Evolutionary conservation across 306 rosid species (phyloP).

Genomic region (Elaeagnus macrophylla): DNA sequence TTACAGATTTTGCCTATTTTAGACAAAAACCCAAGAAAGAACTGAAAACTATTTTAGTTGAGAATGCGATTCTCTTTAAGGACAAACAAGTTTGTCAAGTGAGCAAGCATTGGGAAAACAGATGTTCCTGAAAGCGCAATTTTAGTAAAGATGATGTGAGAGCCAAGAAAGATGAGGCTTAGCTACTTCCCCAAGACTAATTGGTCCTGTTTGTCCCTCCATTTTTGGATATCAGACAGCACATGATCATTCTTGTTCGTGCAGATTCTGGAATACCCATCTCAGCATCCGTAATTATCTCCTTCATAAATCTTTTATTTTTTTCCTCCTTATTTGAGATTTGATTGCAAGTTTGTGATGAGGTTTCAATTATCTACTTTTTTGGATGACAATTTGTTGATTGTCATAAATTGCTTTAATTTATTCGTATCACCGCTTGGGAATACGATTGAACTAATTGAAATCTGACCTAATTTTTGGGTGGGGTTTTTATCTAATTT

Average conservation of each 20-base stretch:
- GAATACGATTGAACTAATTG: not conserved
- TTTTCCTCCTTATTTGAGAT: not conserved
- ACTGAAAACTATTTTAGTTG: not conserved
- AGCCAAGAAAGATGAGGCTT: conserved; percentile 5
- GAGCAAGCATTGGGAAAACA: not conserved
- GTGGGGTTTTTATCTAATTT: conserved; percentile 1
- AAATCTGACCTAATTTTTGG: not conserved
- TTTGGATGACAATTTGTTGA: not conserved
- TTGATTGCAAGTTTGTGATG: not conserved
- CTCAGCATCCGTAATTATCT: conserved; percentile 5
- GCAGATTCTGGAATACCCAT: conserved; percentile 7
- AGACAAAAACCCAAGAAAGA: too few relatives aligned
- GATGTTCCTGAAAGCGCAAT: conserved; percentile 13
- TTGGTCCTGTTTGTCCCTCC: not conserved
- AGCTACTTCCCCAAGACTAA: not conserved
- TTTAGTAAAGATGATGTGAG: conserved; percentile 17
- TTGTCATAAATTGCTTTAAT: too few relatives aligned
- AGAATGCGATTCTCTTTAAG: too few relatives aligned
- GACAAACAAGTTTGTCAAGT: not conserved
- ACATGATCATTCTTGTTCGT: conserved; percentile 1
- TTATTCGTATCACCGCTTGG: conserved; percentile 4
- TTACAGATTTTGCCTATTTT: too few relatives aligned
- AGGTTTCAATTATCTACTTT: not conserved
- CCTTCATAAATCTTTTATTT: not conserved
- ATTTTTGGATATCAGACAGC: conserved; percentile 2